phyloP scores from a whole-genome alignment of 208 protist species.

The Acanthamoeba healyi region DNA sequence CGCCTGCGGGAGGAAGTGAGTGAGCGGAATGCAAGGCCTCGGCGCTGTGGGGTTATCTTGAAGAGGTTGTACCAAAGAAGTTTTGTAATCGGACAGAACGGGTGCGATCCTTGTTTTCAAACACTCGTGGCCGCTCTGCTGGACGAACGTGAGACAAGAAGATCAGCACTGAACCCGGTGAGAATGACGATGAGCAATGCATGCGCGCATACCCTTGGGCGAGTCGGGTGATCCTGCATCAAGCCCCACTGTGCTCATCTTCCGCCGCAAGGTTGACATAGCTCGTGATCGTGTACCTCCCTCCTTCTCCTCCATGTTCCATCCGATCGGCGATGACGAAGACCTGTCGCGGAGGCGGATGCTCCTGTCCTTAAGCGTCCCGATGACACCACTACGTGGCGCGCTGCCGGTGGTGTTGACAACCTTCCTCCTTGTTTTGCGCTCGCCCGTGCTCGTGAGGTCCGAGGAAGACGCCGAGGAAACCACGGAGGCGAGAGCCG shows the following conservation, averaged over 20 bases:
- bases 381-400: background rate
- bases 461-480: background rate
- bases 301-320: background rate
- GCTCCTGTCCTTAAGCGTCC: background rate
- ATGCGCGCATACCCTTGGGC: background rate
- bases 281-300: background rate
- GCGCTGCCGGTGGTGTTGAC: background rate
- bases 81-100: conserved; percentile 13
- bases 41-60: no score
- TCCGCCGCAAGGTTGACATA: background rate
- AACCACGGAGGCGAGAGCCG: background rate
- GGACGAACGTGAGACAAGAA: background rate
- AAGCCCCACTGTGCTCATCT: background rate
- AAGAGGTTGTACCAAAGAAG: background rate
- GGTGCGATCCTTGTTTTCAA: background rate
- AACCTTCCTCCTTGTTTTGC: background rate
- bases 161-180: background rate
- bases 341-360: conserved; percentile 2
- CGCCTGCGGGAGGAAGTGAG: background rate
- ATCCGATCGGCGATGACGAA: background rate
- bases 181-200: background rate
- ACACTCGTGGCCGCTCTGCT: background rate
- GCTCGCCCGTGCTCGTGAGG: background rate
- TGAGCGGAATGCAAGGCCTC: no score
- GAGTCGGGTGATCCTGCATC: background rate